phyloP scores from a whole-genome alignment of 2,329 filamentous ascomycete genomes.

The Zymoseptoria ardabiliae region DNA sequence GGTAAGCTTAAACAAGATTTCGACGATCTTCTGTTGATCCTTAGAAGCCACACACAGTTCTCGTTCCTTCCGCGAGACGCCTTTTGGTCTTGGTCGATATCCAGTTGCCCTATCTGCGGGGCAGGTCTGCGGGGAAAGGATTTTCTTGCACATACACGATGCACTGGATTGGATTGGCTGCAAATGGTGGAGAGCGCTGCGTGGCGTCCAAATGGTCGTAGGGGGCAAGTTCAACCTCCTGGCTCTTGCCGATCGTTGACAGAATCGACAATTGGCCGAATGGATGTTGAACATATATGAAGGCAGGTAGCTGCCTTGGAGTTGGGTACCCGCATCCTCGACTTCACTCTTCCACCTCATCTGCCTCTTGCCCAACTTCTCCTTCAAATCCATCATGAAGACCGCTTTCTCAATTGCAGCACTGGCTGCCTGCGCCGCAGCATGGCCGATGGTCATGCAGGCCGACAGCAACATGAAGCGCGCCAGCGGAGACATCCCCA shows the following conservation, averaged over 20 bases:
- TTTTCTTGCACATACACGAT: background rate
- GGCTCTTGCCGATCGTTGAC: background rate
- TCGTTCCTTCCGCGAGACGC: background rate
- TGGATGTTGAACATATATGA: background rate
- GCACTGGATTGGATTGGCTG: background rate
- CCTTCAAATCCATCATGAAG: slow-evolving; percentile 4
- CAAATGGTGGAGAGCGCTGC: background rate
- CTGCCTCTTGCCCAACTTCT: background rate
- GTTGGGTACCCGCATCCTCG: too few relatives aligned
- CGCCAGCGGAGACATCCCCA: slow-evolving; percentile 2
- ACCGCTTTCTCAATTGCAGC: slow-evolving; percentile 5
- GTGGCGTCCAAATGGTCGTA: background rate
- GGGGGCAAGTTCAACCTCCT: background rate
- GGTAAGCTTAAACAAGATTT: background rate
- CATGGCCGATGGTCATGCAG: slow-evolving; percentile 13
- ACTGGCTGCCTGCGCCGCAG: slow-evolving; percentile 7
- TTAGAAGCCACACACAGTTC: background rate
- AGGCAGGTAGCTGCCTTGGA: too few relatives aligned
- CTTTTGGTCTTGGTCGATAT: background rate
- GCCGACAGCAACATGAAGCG: slow-evolving; percentile 9
- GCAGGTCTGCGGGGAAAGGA: background rate
- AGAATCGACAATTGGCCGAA: background rate
- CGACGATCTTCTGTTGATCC: background rate
- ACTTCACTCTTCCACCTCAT: background rate
- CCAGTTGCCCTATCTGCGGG: background rate